A percentile compares a stretch with the other conserved stretches of the same genome.
Conservation (phyloP, 2,329 filamentous ascomycete species). For the Sodiomyces alkalinus region DNA sequence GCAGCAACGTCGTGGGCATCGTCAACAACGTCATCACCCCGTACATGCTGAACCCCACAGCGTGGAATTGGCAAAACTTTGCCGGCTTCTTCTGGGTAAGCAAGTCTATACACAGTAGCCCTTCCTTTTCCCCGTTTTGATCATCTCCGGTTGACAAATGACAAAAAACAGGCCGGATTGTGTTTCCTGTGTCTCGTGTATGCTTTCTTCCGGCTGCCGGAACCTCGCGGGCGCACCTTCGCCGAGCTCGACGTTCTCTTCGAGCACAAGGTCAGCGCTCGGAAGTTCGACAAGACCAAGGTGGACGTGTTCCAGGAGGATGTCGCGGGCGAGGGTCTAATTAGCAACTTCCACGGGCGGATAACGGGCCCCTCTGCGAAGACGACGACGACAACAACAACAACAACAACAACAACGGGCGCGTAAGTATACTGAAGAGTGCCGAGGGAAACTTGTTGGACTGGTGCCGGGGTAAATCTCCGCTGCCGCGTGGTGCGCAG, state of each 20-base stretch:
- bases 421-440: too few species aligned
- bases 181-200: constrained; percentile 73
- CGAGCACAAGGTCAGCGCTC: constrained; percentile 53
- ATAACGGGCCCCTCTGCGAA: constrained; percentile 15
- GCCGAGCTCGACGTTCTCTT: constrained; percentile 80
- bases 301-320: constrained; percentile 40
- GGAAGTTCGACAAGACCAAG: constrained; percentile 51
- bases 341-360: constrained; percentile 32
- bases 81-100: constrained; percentile 73
- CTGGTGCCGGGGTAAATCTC: too few species aligned
- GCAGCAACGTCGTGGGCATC: constrained; percentile 65
- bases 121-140: neutral
- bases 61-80: constrained; percentile 80
- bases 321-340: constrained; percentile 26
- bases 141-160: constrained; percentile 6
- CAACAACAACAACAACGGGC: too few species aligned
- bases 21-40: constrained; percentile 70
- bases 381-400: too few species aligned
- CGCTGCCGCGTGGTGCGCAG: too few species aligned
- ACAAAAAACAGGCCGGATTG: constrained; percentile 37
- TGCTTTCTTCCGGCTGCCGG: constrained; percentile 66
- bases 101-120: too few species aligned
- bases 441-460: too few species aligned
- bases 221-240: constrained; percentile 67
- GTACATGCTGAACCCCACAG: constrained; percentile 80